Evolutionary conservation across 306 rosid species (phyloP).

Genomic region (Styphnolobium japonicum): DNA sequence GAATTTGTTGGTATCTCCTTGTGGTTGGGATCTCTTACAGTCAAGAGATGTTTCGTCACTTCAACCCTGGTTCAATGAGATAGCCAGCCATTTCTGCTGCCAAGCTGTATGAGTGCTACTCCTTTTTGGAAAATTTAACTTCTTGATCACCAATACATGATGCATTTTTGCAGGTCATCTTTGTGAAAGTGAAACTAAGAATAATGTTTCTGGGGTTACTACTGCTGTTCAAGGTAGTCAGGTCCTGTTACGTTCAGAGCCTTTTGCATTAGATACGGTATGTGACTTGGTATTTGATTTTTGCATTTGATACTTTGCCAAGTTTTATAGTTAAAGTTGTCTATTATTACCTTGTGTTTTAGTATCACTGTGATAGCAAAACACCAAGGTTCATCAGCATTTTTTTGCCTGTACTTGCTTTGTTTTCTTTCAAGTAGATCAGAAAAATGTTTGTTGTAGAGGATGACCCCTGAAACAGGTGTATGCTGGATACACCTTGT

Average conservation of each 20-base stretch:
- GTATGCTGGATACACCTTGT: no score
- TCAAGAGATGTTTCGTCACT: constrained; percentile 32
- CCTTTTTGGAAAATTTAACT: constrained; percentile 4
- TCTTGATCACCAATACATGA: constrained; percentile 23
- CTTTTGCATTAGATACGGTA: constrained; percentile 53
- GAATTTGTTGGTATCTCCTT: constrained; percentile 22
- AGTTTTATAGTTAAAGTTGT: no score
- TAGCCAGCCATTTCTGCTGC: constrained; percentile 34
- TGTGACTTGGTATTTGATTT: constrained; percentile 16
- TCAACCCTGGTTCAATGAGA: constrained; percentile 36
- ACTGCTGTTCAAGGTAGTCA: constrained; percentile 41
- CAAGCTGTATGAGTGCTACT: constrained; percentile 29
- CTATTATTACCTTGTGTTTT: no score
- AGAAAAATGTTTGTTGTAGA: no score
- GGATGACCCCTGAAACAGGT: no score
- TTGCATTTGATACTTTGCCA: not conserved
- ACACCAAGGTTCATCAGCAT: no score
- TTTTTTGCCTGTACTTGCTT: no score
- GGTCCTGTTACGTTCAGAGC: constrained; percentile 28
- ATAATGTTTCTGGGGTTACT: constrained; percentile 49
- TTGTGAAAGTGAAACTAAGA: constrained; percentile 38
- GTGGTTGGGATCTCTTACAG: constrained; percentile 35
- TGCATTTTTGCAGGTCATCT: constrained; percentile 42
- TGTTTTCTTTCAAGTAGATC: no score
- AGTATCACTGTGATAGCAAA: no score